Percentiles rank a stretch among this genome's conserved stretches.
These are phyloP conservation scores for Eleusine coracana DNA, from an alignment of 176 grass and related monocot species.

Conservation along the genomic window DNA sequence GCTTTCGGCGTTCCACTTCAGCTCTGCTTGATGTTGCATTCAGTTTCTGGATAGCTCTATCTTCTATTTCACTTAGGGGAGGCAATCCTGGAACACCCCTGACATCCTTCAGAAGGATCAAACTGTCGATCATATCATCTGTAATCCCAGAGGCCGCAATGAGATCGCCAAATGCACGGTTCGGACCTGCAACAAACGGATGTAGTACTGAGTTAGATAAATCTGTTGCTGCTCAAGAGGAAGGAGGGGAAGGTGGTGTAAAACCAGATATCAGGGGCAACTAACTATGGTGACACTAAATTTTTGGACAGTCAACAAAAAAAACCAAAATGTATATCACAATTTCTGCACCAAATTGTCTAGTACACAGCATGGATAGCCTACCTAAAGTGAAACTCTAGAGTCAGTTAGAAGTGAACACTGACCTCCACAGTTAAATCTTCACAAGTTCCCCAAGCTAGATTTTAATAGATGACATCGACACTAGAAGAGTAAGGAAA, in stretches of 20 bases:
- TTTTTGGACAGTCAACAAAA: too few relatives aligned
- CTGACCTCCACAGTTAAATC: too few relatives aligned
- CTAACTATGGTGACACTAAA: too few relatives aligned
- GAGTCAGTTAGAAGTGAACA: too few relatives aligned
- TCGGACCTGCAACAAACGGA: conserved; percentile 60
- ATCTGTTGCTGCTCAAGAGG: neutral
- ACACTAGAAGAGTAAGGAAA: too few relatives aligned
- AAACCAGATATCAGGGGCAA: too few relatives aligned
- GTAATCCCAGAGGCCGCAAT: conserved; percentile 73
- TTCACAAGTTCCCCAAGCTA: too few relatives aligned
- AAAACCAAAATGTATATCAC: too few relatives aligned
- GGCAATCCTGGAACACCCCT: conserved; percentile 65
- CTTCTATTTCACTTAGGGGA: conserved; percentile 84
- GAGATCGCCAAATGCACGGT: conserved; percentile 88
- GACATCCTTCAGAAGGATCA: conserved; percentile 93
- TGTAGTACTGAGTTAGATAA: neutral
- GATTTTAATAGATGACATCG: too few relatives aligned
- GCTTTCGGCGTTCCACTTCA: conserved; percentile 68
- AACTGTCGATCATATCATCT: conserved; percentile 87
- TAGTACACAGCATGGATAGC: too few relatives aligned
- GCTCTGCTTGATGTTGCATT: conserved; percentile 74
- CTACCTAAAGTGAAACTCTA: too few relatives aligned
- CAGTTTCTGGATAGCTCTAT: conserved; percentile 70
- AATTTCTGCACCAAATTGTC: too few relatives aligned
- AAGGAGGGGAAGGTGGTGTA: neutral